Percentiles rank a stretch among this genome's conserved stretches.
phyloP scores from a whole-genome alignment of 1,284 basidiomycete species.

The Psilocybe mexicana region DNA sequence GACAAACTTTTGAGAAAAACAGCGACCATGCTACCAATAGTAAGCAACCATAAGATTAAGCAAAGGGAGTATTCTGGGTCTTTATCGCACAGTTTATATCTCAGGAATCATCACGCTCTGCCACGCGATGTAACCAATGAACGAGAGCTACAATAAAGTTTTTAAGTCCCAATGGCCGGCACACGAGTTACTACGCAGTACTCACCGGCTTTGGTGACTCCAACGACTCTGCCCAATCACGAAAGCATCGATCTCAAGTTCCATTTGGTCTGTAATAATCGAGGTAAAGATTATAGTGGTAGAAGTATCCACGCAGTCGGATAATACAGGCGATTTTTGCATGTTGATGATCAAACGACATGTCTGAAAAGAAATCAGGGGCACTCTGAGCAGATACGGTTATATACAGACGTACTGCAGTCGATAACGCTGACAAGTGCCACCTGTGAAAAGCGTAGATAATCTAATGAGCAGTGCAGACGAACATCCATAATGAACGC shows the following conservation, averaged over 20 bases:
- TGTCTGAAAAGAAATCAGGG: conserved; percentile 19
- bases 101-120: not conserved
- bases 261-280: conserved; percentile 19
- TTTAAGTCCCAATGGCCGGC: not conserved
- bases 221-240: not conserved
- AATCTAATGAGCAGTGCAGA: not conserved
- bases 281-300: conserved; percentile 29
- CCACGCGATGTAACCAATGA: not conserved
- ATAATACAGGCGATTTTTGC: conserved; percentile 21
- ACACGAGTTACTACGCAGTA: not conserved
- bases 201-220: not conserved
- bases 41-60: no score
- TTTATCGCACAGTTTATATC: not conserved
- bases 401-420: conserved; percentile 19
- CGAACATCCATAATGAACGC: not conserved
- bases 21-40: no score
- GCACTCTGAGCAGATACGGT: not conserved
- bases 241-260: conserved; percentile 9
- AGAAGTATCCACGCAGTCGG: conserved; percentile 10
- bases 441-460: conserved; percentile 15
- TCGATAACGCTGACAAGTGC: conserved; percentile 26
- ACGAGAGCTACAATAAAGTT: not conserved
- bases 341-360: conserved; percentile 34
- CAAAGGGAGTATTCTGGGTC: not conserved
- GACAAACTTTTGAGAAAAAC: no score